Evolutionary conservation across 352 stramenopile species (phyloP), one percentile per base, ranked within the genome.

Genomic region (Phytophthora tentaculata): DNA sequence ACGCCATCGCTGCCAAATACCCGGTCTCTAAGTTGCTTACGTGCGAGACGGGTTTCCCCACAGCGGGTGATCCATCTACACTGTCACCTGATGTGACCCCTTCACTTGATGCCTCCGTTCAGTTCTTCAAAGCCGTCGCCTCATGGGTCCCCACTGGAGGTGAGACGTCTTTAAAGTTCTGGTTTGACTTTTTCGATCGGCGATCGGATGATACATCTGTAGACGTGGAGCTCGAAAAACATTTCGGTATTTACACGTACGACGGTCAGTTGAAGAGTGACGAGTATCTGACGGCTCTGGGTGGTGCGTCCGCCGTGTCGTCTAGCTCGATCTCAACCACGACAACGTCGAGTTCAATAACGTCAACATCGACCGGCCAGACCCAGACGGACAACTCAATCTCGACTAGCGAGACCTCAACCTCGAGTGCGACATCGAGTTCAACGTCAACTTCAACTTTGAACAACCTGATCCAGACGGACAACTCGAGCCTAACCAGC

Each of bases 41-140:
- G 19, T 88, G 77, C 13, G 83, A 91, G 70, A 89, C 80, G 10
- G 83, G 83, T 14, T 91, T 83, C 65, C 71, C 83, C 9, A 84
- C 77, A 6, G 73, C 67, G 0, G 79, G 83, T 16, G 61, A 64
- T 8, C 49, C 79, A 22, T 76, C 76, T 5, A 64, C 70, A 2
- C 22, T 80, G 26, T 74, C 81, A 2, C 74, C 79, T 0, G 67
- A 75, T 47, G 70, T 83, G 24, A 64, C 59, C 2, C 79, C 81
- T 17, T 81, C 64, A 24, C 64, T 89, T 0, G 77, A 81, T 2
- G 55, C 56, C 48, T 77, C 70, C 1, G 52, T 71, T 3, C 22
- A 65, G 47, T 77, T 69, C 51, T 74, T 74, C 12, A 57, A 74
- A 37, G 70, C 65, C 2, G 70, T 77, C 26, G 32, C 56, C 1